A percentile compares a stretch with the other conserved stretches of the same genome.
These are phyloP conservation scores for Russula lepida DNA, from an alignment of 768 basidiomycete species.

Conservation along the genomic window DNA sequence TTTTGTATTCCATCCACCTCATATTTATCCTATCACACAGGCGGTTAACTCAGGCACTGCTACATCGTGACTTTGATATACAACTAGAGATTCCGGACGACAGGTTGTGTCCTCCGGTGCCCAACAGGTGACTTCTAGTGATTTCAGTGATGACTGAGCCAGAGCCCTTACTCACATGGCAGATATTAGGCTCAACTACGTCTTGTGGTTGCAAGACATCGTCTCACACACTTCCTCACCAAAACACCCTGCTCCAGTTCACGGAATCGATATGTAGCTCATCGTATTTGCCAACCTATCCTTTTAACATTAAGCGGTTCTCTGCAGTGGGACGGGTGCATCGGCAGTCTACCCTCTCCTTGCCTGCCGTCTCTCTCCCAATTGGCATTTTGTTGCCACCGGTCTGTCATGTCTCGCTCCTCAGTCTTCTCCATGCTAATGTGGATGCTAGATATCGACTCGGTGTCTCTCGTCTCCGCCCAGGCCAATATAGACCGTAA, in stretches of 20 bases:
- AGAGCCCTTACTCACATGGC: background rate
- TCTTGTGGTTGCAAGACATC: conserved; percentile 78
- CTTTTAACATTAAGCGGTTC: background rate
- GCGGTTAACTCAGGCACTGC: conserved; percentile 68
- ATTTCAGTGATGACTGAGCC: too few relatives aligned
- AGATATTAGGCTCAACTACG: conserved; percentile 64
- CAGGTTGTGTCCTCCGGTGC: conserved; percentile 81
- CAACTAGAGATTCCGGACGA: conserved; percentile 53
- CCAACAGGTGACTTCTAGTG: conserved; percentile 3
- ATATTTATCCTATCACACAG: conserved; percentile 33
- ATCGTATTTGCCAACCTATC: conserved; percentile 20
- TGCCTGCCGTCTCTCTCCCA: conserved; percentile 42
- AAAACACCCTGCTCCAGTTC: conserved; percentile 24
- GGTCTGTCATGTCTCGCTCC: conserved; percentile 36
- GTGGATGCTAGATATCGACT: conserved; percentile 55
- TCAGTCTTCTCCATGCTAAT: background rate
- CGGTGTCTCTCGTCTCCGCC: conserved; percentile 49
- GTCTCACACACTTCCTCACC: conserved; percentile 10
- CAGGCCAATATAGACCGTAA: conserved; percentile 51
- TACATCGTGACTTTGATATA: conserved; percentile 66
- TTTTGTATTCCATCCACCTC: conserved; percentile 5
- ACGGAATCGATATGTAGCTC: conserved; percentile 66
- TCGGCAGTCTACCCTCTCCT: conserved; percentile 86
- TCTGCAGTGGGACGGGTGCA: conserved; percentile 78
- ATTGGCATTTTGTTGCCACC: conserved; percentile 60